phyloP scores from a whole-genome alignment of 2,329 filamentous ascomycete species.

The Xylariaceae sp. region DNA sequence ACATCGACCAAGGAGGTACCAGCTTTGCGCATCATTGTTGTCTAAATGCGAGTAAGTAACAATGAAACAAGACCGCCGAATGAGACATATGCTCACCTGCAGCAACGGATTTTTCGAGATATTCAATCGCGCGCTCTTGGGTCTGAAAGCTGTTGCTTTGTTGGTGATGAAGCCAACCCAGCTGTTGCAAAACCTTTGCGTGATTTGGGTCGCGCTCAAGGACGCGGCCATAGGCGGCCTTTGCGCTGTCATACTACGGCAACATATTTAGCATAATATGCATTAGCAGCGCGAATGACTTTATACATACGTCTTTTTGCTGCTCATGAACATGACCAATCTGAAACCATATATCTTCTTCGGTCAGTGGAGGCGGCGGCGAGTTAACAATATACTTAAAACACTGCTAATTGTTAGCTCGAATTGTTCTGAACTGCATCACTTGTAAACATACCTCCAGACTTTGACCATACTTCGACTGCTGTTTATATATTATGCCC shows the following conservation, averaged over 20 bases:
- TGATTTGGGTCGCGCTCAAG: conserved; percentile 93
- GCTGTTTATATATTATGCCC: conserved; percentile 99
- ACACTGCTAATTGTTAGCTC: conserved; percentile 56
- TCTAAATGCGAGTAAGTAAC: conserved; percentile 52
- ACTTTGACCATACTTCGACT: conserved; percentile 88
- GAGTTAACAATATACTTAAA: conserved; percentile 97
- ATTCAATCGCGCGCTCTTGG: conserved; percentile 95
- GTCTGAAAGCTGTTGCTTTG: conserved; percentile 87
- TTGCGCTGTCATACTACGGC: conserved; percentile 83
- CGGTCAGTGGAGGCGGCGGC: conserved; percentile 84
- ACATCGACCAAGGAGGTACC: conserved; percentile 94
- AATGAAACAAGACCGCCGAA: conserved; percentile 7
- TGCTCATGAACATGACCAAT: conserved; percentile 98
- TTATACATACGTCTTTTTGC: conserved; percentile 82
- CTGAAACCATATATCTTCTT: conserved; percentile 99
- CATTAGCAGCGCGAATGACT: conserved; percentile 19
- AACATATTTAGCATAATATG: conserved; percentile 31
- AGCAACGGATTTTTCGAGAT: conserved; percentile 91
- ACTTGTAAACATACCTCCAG: conserved; percentile 63
- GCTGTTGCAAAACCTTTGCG: conserved; percentile 94
- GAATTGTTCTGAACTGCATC: neutral
- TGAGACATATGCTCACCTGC: conserved; percentile 61
- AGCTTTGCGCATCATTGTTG: conserved; percentile 92
- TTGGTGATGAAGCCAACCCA: conserved; percentile 96
- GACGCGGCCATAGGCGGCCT: conserved; percentile 86